Evolutionary conservation across 2,329 filamentous ascomycete genomes (phyloP), one percentile per base, ranked within the genome.

Genomic region (Aspergillus sp.): DNA sequence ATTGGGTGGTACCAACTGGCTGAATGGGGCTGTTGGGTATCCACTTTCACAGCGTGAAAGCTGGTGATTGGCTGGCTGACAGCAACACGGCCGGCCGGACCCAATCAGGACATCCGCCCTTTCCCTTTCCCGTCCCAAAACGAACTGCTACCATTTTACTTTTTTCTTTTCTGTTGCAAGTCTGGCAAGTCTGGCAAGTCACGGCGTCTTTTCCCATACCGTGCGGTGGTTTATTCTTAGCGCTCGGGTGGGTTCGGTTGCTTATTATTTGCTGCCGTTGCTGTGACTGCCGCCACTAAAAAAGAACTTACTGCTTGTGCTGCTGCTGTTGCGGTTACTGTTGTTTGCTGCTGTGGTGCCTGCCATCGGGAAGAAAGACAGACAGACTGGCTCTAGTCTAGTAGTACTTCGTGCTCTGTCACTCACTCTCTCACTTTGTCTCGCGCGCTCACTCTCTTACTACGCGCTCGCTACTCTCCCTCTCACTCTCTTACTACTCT

Each of bases 1-100:
- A 69, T 71, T 71, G 68, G 69, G 36, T 50, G 58, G 38, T 36
- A 57, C 53, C 57, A 57, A 62, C 56, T 61, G 61, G 62, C 44
- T 55, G 60, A 62, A 53, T 36, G 54, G 60, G 49, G 62, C 38
- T 51, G 42, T 39, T 39, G 38, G 32, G 54, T 27, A 41, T n/a
- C 36, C 52, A 42, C 64, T 58, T 36, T 58, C 54, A 5, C 5
- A 27, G 47, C 5, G 19, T 15, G 7, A 17, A 38, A 11, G 7
- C n/a, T 27, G 25, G 15, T 62, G 54, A 66, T 68, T 65, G 66
- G 64, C 17, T 49, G 21, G 25, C 41, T 55, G 55, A 59, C 55
- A 62, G 58, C 64, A 63, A 66, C 65, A 62, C 65, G 62, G 63
- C 52, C 65, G 63, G 58, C 48, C 44, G 54, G 55, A 50, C 47